Base-by-base conservation (phyloP, 2,329 filamentous ascomycete species). In the Fusarium continuum region DNA sequence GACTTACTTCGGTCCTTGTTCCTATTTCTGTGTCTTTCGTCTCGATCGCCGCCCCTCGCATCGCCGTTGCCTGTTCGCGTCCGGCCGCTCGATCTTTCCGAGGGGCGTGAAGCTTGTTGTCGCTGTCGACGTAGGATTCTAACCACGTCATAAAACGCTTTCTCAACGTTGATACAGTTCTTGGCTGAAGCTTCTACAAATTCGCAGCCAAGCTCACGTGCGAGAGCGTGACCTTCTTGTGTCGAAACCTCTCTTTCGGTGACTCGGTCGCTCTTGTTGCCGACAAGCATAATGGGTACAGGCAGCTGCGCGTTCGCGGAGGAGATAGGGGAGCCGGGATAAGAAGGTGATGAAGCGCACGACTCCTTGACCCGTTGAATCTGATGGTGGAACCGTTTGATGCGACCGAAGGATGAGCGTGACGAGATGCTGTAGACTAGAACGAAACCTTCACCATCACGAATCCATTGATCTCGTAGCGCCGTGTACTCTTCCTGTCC, bases 401-500 rank as follows among this genome's bases (percentile, higher is more conserved):
- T 97, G 75, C 94, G 91, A 55, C 90, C 89, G 76, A 98, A 98
- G 17, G 94, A 98, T 28, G 93, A 93, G 72, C 95, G 90, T 47
- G 94, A 98, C 13, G 95, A 97, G 79, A 99, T 98, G 82, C 93
- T 97, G 83, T 99, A 98, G 66, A 99, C 95, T 61, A 99, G 85
- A 25, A 99, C 92, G 75, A 98, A 98, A 17, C 95, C 95, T 77
- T 99, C 95, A 68, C 95, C 94, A 74, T 98, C 94, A 70, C 95
- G 88, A 76, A 98, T 98, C 94, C 94, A 98, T 81, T 98, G 95
- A 77, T 98, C 95, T 73, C 95, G 87, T 72, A 98, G 82, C 40
- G 95, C 95, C 64, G 94, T 97, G 79, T 98, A 99, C 80, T 99
- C 95, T 80, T 99, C 95, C 78, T 99, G 95, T 55, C 95, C 95